Base-by-base conservation (phyloP, 768 basidiomycete species). In the Hericium alpestre region DNA sequence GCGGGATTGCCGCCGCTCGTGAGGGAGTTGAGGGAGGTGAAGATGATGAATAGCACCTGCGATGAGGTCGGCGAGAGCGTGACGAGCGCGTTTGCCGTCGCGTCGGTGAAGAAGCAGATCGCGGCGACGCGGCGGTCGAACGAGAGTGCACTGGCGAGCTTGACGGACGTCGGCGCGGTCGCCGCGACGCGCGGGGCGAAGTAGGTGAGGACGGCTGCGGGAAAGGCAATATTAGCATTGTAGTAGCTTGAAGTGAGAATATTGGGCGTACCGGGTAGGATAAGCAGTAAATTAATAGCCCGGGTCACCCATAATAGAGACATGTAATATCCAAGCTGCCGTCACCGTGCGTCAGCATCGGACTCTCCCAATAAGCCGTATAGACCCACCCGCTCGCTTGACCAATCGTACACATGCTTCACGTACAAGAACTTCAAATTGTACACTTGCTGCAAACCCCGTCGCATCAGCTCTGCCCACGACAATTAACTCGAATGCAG, bases 351-450 rank as follows among this genome's bases (percentile, higher is more conserved):
- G 32, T 32, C 32, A 32, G 32, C 32, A 32, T 7, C 9, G 6
- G 32, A 32, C 32, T 32, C 32, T 32, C 32, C 8, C 32, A 32
- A 32, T 32, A 32, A 32, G 27, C 12, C 54, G 38, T 16, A 55
- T 8, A 15, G 8, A 55, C 43, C 9, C 3, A 62, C 61, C 51
- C 61, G 61, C 39, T 63, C 62, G 5, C 60, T 60, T 18, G 37
- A 58, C 62, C 62, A 63, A 32, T 55, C 53, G n/a, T 63, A 63
- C 22, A 61, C 49, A 23, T 46, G 43, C 56, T 53, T 61, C 11
- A 57, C 62, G 38, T 63, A 63, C 50, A 63, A 55, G 40, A 61
- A 63, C 56, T 63, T 61, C 47, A 63, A 54, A 56, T 63, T 63
- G 23, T 63, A 63, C 32, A 58, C 57, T 63, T 63, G 62, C 60